Conservation (phyloP, 208 protist species). For the Trypanosoma theileri region DNA sequence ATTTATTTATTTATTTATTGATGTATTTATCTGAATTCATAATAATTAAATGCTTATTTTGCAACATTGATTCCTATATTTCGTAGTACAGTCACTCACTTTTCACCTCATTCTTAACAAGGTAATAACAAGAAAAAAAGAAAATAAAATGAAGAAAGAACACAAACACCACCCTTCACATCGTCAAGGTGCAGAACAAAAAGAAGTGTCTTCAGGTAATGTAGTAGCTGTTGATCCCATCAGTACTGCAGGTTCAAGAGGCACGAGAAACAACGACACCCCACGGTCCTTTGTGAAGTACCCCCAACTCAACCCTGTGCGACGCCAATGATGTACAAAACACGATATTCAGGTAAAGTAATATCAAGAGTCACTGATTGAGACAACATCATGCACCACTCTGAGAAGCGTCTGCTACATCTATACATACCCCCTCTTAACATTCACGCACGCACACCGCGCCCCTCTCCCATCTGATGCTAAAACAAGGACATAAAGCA, state of each 20-base stretch:
- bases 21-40: too few species aligned
- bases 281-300: background rate
- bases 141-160: too few species aligned
- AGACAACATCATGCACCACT: slow-evolving; percentile 41
- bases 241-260: slow-evolving; percentile 25
- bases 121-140: too few species aligned
- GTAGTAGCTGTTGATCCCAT: slow-evolving; percentile 5
- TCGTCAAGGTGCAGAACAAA: too few species aligned
- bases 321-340: slow-evolving; percentile 27
- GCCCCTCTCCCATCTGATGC: slow-evolving; percentile 5
- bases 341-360: slow-evolving; percentile 32
- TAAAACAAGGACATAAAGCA: slow-evolving; percentile 23
- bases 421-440: too few species aligned
- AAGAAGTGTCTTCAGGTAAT: slow-evolving; percentile 24
- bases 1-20: too few species aligned
- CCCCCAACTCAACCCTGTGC: too few species aligned
- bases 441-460: too few species aligned
- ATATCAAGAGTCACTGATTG: slow-evolving; percentile 29
- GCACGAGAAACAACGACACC: slow-evolving; percentile 12
- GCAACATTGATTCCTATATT: too few species aligned
- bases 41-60: too few species aligned
- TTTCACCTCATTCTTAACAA: too few species aligned
- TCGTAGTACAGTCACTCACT: too few species aligned
- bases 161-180: background rate
- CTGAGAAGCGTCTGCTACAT: slow-evolving; percentile 3